Evolutionary conservation across 306 rosid genomes (phyloP), one percentile per base, ranked within the genome.

Genomic region (Casuarina equisetifolia): DNA sequence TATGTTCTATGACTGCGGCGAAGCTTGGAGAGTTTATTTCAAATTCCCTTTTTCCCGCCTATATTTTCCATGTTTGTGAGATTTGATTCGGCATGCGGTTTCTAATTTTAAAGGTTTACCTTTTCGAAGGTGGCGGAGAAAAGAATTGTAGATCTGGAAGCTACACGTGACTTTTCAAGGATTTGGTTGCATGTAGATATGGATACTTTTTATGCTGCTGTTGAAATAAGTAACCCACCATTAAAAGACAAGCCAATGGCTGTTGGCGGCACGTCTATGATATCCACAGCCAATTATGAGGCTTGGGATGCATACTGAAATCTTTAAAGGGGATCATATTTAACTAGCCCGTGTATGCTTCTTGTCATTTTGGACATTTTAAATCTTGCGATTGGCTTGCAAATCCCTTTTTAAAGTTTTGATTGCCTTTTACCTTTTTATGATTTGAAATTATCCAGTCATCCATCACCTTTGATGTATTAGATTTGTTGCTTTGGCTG

Each of bases 161-260:
- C 83, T 75, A 77, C 83, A 8, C 95, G 93, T 73, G 92, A 92
- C 78, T 88, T 95, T 46, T 92, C 96, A 12, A 91, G 93, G 86
- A 79, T 86, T 80, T 95, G 98, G 98, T 76, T 95, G 81, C 97
- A 95, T 84, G 93, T 95, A 46, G 98, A 92, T 84, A 95, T 95
- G 98, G 98, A 95, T 89, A 97, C 97, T 81, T 95, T 95, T 81
- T 95, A 92, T 82, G 97, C 97, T 2, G 98, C 98, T 15, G 97
- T 87, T n/a, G 97, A 95, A 84, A 92, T 95, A 79, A 88, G 93
- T 72, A 86, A 92, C 45, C 96, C 97, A 59, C 61, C 79, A 0
- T 78, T 95, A 44, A 84, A 83, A 78, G 97, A 91, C 9, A 95
- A 84, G 84, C 93, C 97, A 51, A 91, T 95, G 97, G 97, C 97